Evolutionary conservation across 352 stramenopile genomes (phyloP).

Genomic region (Phytophthora hybrid): DNA sequence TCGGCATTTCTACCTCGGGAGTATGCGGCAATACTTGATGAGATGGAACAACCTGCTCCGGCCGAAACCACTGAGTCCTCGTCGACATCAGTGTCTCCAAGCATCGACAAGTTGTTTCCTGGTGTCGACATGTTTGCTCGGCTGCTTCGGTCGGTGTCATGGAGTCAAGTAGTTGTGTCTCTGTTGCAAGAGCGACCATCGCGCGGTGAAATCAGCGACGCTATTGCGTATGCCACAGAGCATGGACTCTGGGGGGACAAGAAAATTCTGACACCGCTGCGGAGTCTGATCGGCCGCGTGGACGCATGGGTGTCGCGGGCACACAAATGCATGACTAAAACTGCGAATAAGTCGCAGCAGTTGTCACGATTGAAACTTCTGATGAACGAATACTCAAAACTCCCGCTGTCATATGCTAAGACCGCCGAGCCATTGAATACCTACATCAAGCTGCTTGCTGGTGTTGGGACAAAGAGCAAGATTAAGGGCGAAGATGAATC

Average conservation of each 20-base stretch:
- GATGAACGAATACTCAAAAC: conserved; percentile 91
- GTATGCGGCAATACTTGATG: conserved; percentile 53
- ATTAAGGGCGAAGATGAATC: conserved; percentile 20
- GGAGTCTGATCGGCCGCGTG: conserved; percentile 75
- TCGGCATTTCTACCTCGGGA: conserved; percentile 54
- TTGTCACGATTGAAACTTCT: conserved; percentile 70
- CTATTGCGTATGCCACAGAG: conserved; percentile 68
- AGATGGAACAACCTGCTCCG: conserved; percentile 32
- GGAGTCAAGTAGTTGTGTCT: conserved; percentile 77
- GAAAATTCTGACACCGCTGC: conserved; percentile 69
- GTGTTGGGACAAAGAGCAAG: conserved; percentile 22
- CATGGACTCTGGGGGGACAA: conserved; percentile 80
- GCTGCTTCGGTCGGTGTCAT: conserved; percentile 72
- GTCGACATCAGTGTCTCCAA: conserved; percentile 2
- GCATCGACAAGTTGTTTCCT: conserved; percentile 77
- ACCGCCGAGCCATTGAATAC: conserved; percentile 45
- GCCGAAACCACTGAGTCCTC: conserved; percentile 11
- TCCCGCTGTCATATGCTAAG: conserved; percentile 75
- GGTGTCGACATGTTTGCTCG: conserved; percentile 72
- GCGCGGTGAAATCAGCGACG: conserved; percentile 60
- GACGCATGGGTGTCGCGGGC: conserved; percentile 85
- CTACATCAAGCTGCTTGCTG: conserved; percentile 46
- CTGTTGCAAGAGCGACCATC: conserved; percentile 83
- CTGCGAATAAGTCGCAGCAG: conserved; percentile 64
- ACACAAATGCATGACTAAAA: conserved; percentile 82